These are phyloP conservation scores for Fusarium subtropicale DNA, from an alignment of 2,329 filamentous ascomycete genomes.

Conservation along the genomic window DNA sequence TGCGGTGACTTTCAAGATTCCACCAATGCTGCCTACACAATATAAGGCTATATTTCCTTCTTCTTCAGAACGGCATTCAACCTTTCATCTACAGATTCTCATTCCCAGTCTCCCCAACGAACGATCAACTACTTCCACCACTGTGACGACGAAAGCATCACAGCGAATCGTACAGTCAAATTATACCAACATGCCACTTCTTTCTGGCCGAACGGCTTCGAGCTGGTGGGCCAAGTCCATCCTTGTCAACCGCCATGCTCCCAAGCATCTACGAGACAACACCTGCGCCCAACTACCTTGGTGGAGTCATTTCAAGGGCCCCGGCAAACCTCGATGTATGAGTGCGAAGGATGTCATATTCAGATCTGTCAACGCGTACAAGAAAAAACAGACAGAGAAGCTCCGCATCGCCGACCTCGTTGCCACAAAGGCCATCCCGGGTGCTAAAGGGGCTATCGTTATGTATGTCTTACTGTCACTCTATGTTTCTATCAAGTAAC, in stretches of 20 bases:
- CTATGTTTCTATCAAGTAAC: fast-evolving
- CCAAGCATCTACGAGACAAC: not conserved
- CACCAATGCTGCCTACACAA: not conserved
- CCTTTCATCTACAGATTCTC: not conserved
- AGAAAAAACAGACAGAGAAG: fast-evolving
- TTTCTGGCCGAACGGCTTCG: not conserved
- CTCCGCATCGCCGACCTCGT: not conserved
- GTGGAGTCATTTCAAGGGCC: too few relatives aligned
- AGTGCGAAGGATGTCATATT: not conserved
- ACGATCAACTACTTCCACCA: not conserved
- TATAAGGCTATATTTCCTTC: not conserved
- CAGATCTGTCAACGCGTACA: not conserved
- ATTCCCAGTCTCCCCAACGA: not conserved
- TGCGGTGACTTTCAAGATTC: not conserved
- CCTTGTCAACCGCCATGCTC: not conserved
- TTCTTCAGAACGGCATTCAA: not conserved
- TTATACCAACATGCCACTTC: not conserved
- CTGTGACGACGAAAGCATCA: not conserved
- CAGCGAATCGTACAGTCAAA: not conserved
- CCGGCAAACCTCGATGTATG: not conserved
- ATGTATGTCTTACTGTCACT: not conserved
- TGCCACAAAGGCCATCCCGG: not conserved
- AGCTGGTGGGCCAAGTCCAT: not conserved
- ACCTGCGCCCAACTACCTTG: not conserved
- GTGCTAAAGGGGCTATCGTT: not conserved